phyloP scores from a whole-genome alignment of 192 early-diverging fungal genomes.

The Coemansia sp. region DNA sequence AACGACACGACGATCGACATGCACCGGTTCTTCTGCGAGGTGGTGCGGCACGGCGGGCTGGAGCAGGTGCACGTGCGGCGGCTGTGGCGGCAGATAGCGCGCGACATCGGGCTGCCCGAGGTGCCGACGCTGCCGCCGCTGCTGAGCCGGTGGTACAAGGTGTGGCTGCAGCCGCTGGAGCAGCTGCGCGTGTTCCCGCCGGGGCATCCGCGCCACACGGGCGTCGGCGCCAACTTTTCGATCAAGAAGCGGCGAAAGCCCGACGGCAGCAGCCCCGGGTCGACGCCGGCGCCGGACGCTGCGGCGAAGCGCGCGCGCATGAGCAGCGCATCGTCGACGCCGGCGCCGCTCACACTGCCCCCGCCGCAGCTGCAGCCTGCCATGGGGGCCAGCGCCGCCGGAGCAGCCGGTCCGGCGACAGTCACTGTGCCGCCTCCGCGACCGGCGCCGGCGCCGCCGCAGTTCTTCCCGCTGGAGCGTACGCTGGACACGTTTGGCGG shows the following conservation, averaged over 20 bases:
- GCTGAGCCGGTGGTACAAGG: constrained; percentile 54
- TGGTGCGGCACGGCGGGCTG: constrained; percentile 41
- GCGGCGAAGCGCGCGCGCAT: constrained; percentile 31
- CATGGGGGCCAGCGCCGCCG: neutral
- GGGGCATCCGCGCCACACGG: constrained; percentile 47
- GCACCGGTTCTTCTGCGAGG: constrained; percentile 49
- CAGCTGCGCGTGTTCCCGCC: constrained; percentile 49
- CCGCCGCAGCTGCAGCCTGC: constrained; percentile 8
- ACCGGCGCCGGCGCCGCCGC: constrained; percentile 19
- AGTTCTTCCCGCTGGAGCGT: constrained; percentile 53
- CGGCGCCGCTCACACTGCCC: constrained; percentile 10
- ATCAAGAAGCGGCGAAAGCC: constrained; percentile 48
- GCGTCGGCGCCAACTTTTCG: constrained; percentile 44
- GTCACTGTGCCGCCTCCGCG: constrained; percentile 28
- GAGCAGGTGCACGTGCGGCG: constrained; percentile 46
- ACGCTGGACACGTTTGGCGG: constrained; percentile 77
- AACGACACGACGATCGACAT: constrained; percentile 36
- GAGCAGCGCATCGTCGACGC: constrained; percentile 14
- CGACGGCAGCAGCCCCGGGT: constrained; percentile 31
- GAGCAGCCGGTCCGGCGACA: neutral
- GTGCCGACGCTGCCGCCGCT: constrained; percentile 43
- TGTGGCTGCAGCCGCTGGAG: constrained; percentile 50
- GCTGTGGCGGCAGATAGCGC: constrained; percentile 50
- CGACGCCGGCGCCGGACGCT: constrained; percentile 39
- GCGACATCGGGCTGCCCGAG: constrained; percentile 45